Base-by-base conservation (phyloP, 1,139 yeast species). In the Geotrichum klebahnii region DNA sequence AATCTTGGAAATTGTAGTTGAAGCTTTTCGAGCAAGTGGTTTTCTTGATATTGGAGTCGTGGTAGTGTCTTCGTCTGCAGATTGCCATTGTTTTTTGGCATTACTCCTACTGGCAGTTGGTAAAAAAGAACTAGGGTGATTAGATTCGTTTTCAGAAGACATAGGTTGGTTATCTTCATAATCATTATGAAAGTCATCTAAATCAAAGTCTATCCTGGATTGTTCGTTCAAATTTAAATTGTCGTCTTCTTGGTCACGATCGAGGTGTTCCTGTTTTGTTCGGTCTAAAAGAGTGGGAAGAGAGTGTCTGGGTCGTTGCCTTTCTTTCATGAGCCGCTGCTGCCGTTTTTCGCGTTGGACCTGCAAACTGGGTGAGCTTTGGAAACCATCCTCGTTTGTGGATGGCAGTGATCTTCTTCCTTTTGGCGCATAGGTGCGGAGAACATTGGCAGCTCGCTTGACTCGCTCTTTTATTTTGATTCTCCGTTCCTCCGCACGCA, bases 241-340 rank as follows among this genome's bases (percentile, higher is more conserved):
- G 17, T 34, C 20, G 6, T 16, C 37, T 36, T 36, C 22, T 17
- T 5, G 35, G 9, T 6, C 35, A 14, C 5, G 6, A 5, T 32
- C 16, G 35, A 8, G 35, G 35, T 32, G 14, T 32, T 9, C n/a
- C 14, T 32, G 16, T 14, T 32, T 14, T 5, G 16, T 6, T 9
- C n/a, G 5, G 16, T 5, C 5, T 33, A 26, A n/a, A n/a, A 26
- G 8, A 3, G 32, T 3, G 10, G 43, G 33, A 2, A 26, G 20
- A n/a, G 43, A 26, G 23, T 26, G 33, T 6, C 43, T 32, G 14
- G 33, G 33, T 5, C 43, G 43, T 16, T 39, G 16, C 24, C 43
- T 32, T 12, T 39, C 43, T 31, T 39, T 2, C 14, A 26, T n/a
- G 20, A 39, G 22, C 6, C 22, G 17, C 24, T 26, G 12, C 32